Evolutionary conservation across 2,329 filamentous ascomycete genomes (phyloP), one percentile per base, ranked within the genome.

Genomic region (Trichophyton equinum): DNA sequence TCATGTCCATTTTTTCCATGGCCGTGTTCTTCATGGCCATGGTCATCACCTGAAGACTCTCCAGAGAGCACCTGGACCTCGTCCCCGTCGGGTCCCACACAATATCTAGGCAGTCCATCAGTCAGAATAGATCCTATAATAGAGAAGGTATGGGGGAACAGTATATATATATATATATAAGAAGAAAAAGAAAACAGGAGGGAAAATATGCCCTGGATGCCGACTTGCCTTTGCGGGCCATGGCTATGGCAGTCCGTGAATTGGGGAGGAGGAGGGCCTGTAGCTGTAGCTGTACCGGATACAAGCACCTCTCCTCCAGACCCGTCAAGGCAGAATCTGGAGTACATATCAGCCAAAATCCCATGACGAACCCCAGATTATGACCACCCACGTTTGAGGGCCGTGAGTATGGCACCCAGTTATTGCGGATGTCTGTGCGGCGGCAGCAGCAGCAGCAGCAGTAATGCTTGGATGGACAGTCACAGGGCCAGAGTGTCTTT

Each of bases 201-300:
- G 25, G 25, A 20, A 22, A 20, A 33, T 57, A 13, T 27, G 15
- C 4, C 5, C 6, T 33, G n/a, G 62, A 56, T 15, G 33, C 13
- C 11, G 3, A 71, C 80, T 66, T 75, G 87, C 83, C 78, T 77
- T 53, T 84, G 77, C 2, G 71, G 67, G 15, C 76, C 84, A 71
- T 89, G 85, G 0, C 73, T 67, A 69, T 89, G 85, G 68, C 87
- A 89, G 60, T 73, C 82, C 0, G 84, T 87, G 67, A 84, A 88
- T 59, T 80, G 73, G 0, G 84, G 75, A 1, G 85, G 83, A 18
- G 83, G 71, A 57, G 80, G 78, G 53, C 78, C 77, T 1, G 80
- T 83, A 18, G 77, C 78, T 3, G 81, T 86, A 2, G 77, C 74
- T 5, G 79, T 78, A 51, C 68, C 62, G 0, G 70, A 69, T 4